Evolutionary conservation across 2,329 filamentous ascomycete genomes (phyloP).

Genomic region (Pyrenophora teres): DNA sequence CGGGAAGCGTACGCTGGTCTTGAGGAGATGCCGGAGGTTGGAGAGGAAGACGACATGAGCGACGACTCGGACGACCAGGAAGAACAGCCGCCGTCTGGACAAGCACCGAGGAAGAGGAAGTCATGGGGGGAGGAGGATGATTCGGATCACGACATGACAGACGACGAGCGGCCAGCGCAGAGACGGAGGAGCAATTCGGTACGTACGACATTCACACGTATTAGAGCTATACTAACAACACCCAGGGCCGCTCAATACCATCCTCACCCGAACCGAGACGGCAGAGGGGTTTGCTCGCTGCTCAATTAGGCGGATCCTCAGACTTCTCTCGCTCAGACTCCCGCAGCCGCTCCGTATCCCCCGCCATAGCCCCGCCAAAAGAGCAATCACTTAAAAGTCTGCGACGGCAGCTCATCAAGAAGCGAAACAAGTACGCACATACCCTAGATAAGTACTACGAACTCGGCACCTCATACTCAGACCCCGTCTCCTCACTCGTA

Average conservation of each 20-base stretch:
- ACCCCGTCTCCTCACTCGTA: constrained; percentile 91
- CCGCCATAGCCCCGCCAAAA: constrained; percentile 51
- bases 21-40: constrained; percentile 86
- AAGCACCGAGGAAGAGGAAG: constrained; percentile 48
- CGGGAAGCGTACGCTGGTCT: constrained; percentile 83
- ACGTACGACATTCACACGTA: constrained; percentile 39
- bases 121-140: constrained; percentile 64
- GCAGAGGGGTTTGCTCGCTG: constrained; percentile 59
- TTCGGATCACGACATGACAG: constrained; percentile 64
- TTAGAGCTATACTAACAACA: constrained; percentile 5
- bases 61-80: constrained; percentile 56
- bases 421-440: constrained; percentile 77
- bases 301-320: constrained; percentile 41
- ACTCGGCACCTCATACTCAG: constrained; percentile 86
- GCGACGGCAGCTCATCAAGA: constrained; percentile 71
- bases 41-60: constrained; percentile 69
- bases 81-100: constrained; percentile 44
- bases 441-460: constrained; percentile 83
- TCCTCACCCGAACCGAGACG: constrained; percentile 69
- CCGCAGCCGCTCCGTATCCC: constrained; percentile 43
- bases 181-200: constrained; percentile 88
- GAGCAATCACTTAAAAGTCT: constrained; percentile 73
- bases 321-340: constrained; percentile 50
- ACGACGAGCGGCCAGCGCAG: constrained; percentile 76
- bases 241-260: constrained; percentile 62